Base-by-base conservation (phyloP, 2,329 filamentous ascomycete genomes). In the Cadophora sp. region DNA sequence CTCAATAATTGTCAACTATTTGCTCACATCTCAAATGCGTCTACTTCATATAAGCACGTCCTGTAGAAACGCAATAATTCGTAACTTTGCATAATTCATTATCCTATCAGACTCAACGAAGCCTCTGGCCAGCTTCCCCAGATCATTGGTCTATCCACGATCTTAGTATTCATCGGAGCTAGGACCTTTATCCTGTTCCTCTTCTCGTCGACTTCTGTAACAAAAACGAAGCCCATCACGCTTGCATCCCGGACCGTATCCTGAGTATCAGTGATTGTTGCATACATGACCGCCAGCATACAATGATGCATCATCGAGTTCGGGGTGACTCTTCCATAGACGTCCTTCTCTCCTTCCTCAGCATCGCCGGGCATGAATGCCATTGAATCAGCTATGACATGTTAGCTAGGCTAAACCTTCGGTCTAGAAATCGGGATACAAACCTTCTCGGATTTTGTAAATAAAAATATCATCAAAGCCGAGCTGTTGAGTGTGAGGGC, bases 211-310 rank as follows among this genome's bases (percentile, higher is more conserved):
- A 98, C 93, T 69, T 97, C 93, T 0, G 93, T 91, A 18, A 98
- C 91, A 75, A 97, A 97, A 36, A 97, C 86, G 76, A 97, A 99
- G 0, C 96, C 96, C 85, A 96, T 91, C 36, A 98, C 89, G 65
- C 90, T 91, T 8, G 94, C 89, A 73, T 94, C 91, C 14, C 93
- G 87, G 53, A 98, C 89, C 1, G 87, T 85, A 58, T 92, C 89
- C 7, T 91, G 85, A 0, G 86, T 81, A 68, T 96, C 93, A 56
- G 86, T 89, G 0, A 87, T 80, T 1, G 87, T 85, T 55, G 91
- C 93, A 76, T 94, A 89, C 79, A 96, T 93, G 62, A 99, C 89
- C 0, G 95, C 93, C 9, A 98, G 82, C 0, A 97, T 85, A 77
- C 91, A 92, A 75, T 97, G 94, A 69, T 93, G 87, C 80, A 98